Conservation (phyloP, 768 basidiomycete genomes). For the Agrocybe praecox region DNA sequence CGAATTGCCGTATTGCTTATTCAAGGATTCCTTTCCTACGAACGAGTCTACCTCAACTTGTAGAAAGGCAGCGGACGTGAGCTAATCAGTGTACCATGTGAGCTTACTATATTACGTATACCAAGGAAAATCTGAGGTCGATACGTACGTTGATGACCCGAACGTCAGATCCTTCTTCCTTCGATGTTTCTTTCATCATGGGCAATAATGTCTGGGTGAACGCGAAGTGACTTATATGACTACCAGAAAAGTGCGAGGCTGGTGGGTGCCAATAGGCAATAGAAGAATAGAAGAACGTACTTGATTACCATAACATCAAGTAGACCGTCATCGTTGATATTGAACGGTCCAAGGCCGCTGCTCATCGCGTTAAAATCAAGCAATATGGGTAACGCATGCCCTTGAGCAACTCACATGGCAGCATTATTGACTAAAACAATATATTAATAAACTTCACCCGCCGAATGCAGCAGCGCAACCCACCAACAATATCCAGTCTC, state of each 20-base stretch:
- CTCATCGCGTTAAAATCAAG: neutral
- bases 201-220: neutral
- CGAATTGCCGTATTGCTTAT: neutral
- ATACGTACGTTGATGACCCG: neutral
- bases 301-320: constrained; percentile 17
- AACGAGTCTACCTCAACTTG: neutral
- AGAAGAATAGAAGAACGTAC: constrained; percentile 4
- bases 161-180: neutral
- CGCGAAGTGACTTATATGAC: neutral
- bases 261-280: neutral
- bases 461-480: constrained; percentile 5
- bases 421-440: constrained; percentile 23
- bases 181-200: neutral
- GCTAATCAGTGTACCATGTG: too few relatives aligned
- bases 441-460: neutral
- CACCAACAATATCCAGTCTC: constrained; percentile 47
- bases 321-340: constrained; percentile 13
- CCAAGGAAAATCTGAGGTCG: too few relatives aligned
- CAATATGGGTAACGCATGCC: too few relatives aligned
- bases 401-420: constrained; percentile 13
- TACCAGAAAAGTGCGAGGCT: too few relatives aligned
- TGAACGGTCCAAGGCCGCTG: constrained; percentile 13
- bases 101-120: too few relatives aligned
- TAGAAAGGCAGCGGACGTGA: neutral
- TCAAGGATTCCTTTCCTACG: neutral